Evolutionary conservation across 2,329 filamentous ascomycete species (phyloP).

Genomic region (Alternaria angustiovoidea): DNA sequence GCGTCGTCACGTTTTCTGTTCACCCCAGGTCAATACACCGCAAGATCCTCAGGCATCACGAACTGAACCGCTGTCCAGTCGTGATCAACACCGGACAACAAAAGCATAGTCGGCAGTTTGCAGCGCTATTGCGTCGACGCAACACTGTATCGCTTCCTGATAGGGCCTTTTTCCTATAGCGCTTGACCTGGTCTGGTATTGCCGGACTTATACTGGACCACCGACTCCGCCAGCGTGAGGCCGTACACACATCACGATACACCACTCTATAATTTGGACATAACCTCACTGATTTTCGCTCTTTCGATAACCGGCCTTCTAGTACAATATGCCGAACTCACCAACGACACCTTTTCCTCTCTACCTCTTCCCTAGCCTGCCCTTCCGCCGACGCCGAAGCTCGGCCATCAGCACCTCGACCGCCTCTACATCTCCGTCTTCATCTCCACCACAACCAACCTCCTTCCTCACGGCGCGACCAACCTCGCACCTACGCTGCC

Average conservation of each 20-base stretch:
- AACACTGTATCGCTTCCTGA: neutral
- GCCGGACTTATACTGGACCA: neutral
- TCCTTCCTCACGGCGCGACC: conserved; percentile 43
- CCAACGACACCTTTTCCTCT: conserved; percentile 53
- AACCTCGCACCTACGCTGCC: conserved; percentile 65
- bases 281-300: neutral
- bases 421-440: conserved; percentile 28
- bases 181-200: neutral
- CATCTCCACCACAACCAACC: conserved; percentile 35
- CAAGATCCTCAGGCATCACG: neutral
- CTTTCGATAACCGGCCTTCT: neutral
- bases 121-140: neutral
- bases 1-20: neutral
- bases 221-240: neutral
- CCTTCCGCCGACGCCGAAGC: conserved; percentile 54
- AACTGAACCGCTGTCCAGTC: neutral
- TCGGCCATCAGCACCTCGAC: conserved; percentile 47
- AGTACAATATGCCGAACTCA: conserved; percentile 17
- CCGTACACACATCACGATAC: neutral
- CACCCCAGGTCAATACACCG: neutral
- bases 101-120: neutral
- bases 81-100: neutral
- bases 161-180: neutral
- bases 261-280: neutral
- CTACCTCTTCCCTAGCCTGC: conserved; percentile 49